These are phyloP conservation scores for Houttuynia cordata DNA, from an alignment of 164 flowering plant species.

Conservation along the genomic window DNA sequence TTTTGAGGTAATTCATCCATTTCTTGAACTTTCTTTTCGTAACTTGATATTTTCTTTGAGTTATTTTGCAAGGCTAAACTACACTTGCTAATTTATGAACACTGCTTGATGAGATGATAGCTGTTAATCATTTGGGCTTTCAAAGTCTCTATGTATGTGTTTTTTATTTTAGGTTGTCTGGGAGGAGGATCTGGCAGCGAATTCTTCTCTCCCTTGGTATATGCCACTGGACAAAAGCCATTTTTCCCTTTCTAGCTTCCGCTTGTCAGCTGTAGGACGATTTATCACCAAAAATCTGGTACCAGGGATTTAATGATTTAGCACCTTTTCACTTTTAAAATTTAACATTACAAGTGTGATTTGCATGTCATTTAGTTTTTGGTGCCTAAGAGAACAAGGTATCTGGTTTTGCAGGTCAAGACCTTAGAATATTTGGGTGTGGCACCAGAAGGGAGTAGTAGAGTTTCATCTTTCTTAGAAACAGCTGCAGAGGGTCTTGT, in stretches of 20 bases:
- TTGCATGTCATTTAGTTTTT: neutral
- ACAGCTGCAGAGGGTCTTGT: constrained; percentile 92
- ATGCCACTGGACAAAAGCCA: constrained; percentile 63
- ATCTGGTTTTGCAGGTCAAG: constrained; percentile 40
- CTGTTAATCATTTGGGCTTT: too few relatives aligned
- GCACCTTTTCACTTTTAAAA: neutral
- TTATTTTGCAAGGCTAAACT: neutral
- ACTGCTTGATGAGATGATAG: neutral
- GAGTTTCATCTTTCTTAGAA: constrained; percentile 78
- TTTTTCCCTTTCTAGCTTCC: constrained; percentile 75
- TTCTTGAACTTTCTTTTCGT: neutral
- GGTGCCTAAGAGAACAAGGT: neutral
- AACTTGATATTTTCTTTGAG: neutral
- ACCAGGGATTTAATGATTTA: neutral
- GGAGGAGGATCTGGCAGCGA: constrained; percentile 81
- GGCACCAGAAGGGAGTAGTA: constrained; percentile 88
- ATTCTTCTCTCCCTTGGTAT: constrained; percentile 89
- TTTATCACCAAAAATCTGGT: constrained; percentile 86
- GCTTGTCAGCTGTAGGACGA: constrained; percentile 67
- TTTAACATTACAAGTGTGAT: neutral
- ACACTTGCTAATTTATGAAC: neutral
- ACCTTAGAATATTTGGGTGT: constrained; percentile 61
- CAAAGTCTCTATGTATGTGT: neutral
- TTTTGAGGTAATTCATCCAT: constrained; percentile 53
- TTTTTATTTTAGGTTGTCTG: constrained; percentile 43